Base-by-base conservation (phyloP, 2,329 filamentous ascomycete species). In the Phoma herbarum region DNA sequence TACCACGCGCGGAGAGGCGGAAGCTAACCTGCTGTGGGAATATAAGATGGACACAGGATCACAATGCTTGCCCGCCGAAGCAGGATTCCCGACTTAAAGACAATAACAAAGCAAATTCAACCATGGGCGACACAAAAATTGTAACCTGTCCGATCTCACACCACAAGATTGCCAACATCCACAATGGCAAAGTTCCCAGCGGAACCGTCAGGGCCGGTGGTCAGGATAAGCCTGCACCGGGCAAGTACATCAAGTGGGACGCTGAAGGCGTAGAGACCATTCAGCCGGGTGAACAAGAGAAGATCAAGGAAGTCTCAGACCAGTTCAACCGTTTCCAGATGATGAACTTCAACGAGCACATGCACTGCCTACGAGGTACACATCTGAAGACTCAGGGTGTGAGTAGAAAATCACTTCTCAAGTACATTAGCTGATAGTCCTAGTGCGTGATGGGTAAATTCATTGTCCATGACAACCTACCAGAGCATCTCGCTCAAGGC, bases 351-450 rank as follows among this genome's bases (percentile, higher is more conserved):
- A 81, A 82, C 52, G 73, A 76, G 44, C 67, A 67, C 65, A 79
- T 72, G 64, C 66, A 70, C 35, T 68, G 65, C 53, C 39, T 70
- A 2, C 53, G 64, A 39, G 77, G 79, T 18, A 83, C 79, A 1
- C 82, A 83, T 64, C 74, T 79, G 39, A 76, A 81, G 52, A 82
- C 81, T 0, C 80, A 83, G 63, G 79, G 79, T 26, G 75, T 83
- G 57, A 54, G 65, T 60, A 9, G 1, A 0, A 6, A 28, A 7
- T 1, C 8, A 3, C 2, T 22, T 6, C 25, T 14, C 11, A 8
- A 10, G 18, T 26, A 6, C 45, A 52, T n/a, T 12, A 9, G 44
- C 49, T 55, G 9, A 57, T 29, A 42, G 3, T 2, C 6, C 20
- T 7, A 65, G 67, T 70, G 66, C 41, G 77, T 83, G 20, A 82